Evolutionary conservation across 345 rosid species (phyloP), one percentile per base, ranked within the genome.

Genomic region (Hibiscus syriacus): DNA sequence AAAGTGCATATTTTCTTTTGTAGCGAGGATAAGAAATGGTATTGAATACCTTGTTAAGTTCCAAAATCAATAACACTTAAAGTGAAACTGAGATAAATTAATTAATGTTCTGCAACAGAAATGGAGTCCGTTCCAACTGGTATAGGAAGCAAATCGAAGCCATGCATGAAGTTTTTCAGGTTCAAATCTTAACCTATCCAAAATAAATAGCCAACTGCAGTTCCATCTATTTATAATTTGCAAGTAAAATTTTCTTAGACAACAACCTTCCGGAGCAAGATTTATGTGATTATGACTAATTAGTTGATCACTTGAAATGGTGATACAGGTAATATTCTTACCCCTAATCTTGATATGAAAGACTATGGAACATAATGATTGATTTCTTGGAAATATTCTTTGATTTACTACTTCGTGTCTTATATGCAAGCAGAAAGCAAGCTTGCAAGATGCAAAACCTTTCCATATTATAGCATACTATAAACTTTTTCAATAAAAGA

Each of bases 161-260:
- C 95, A 77, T 89, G 95, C 95, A 86, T 92, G 83, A 89, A 89
- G 87, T 89, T 86, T 89, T 89, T 89, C 95, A 89, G 95, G 95
- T 89, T 89, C 85, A 74, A 79, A 83, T 86, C 90, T 81, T 81
- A 76, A 83, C 87, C 74, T 78, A 78, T 83, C 83, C 80, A 80
- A 83, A 83, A 80, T 78, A 70, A 84, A 64, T 75, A 75, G 69
- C 71, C 72, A 69, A 74, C 80, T 82, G 70, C 58, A 71, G 62
- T 76, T 75, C n/a, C 81, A 75, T 85, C 78, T 76, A 65, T 77
- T 69, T 72, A 5, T 73, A 66, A 70, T 77, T 45, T 71, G 62
- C 58, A 67, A 73, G 63, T 70, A 68, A 64, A 78, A 57, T 62
- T 72, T 66, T 63, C 46, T 70, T 71, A 48, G 61, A 57, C 61